These are phyloP conservation scores for Phytophthora hibernalis DNA, from an alignment of 352 stramenopile species.

Conservation along the genomic window DNA sequence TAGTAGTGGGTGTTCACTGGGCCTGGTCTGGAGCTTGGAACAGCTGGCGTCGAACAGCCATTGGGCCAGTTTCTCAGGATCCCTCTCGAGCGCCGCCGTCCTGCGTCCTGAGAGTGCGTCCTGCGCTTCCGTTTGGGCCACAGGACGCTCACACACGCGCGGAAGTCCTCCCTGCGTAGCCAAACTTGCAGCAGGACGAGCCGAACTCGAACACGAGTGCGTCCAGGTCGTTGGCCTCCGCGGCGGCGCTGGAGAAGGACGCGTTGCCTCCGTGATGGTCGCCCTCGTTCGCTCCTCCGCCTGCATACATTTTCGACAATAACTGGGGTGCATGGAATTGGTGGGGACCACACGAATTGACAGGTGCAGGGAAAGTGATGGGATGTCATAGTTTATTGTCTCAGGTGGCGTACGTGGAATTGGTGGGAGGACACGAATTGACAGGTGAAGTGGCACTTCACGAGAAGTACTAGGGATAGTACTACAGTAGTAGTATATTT, in stretches of 20 bases:
- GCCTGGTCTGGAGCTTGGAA: slow-evolving; percentile 53
- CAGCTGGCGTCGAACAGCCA: slow-evolving; percentile 72
- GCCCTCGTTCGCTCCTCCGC: slow-evolving; percentile 39
- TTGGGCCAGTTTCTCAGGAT: slow-evolving; percentile 66
- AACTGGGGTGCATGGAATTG: no score
- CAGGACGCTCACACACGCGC: slow-evolving; percentile 66
- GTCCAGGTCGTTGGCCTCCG: slow-evolving; percentile 78
- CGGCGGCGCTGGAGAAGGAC: slow-evolving; percentile 54
- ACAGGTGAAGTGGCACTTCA: no score
- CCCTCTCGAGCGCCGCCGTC: slow-evolving; percentile 56
- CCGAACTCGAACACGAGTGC: slow-evolving; percentile 85
- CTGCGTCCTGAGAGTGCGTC: slow-evolving; percentile 25
- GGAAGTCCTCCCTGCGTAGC: slow-evolving; percentile 91
- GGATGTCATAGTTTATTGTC: no score
- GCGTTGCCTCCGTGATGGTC: slow-evolving; percentile 36
- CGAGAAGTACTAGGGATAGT: no score
- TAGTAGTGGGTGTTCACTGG: slow-evolving; percentile 73
- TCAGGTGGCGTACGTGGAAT: no score
- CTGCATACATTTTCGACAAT: slow-evolving; percentile 58
- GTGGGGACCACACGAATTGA: no score
- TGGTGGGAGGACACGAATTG: no score
- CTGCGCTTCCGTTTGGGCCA: slow-evolving; percentile 23
- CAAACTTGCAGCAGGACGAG: slow-evolving; percentile 78
- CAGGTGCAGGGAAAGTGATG: no score
- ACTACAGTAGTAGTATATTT: no score